phyloP scores from a whole-genome alignment of 495 filamentous ascomycete species.

The Hypoxylon cercidicola region DNA sequence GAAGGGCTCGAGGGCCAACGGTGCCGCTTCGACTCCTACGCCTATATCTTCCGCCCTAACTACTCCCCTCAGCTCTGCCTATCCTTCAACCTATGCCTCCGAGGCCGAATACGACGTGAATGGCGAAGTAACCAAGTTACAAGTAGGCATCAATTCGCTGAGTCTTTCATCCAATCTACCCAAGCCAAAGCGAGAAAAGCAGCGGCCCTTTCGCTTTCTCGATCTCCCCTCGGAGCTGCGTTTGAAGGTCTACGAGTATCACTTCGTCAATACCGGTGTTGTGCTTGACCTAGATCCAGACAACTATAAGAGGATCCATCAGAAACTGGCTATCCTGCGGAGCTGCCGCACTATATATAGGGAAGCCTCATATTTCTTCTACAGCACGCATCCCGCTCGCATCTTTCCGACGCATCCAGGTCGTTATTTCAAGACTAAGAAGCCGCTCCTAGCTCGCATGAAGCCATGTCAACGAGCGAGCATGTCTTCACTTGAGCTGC shows the following conservation, averaged over 20 bases:
- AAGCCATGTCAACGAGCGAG: constrained; percentile 71
- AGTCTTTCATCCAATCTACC: constrained; percentile 31
- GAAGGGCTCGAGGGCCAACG: constrained; percentile 47
- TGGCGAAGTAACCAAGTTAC: constrained; percentile 43
- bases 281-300: constrained; percentile 77
- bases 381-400: constrained; percentile 78
- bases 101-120: constrained; percentile 54
- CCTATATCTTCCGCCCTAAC: constrained; percentile 48
- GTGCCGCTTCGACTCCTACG: constrained; percentile 37
- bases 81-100: constrained; percentile 56
- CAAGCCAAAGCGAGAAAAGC: constrained; percentile 39
- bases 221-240: constrained; percentile 82
- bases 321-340: constrained; percentile 68
- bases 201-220: constrained; percentile 74
- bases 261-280: constrained; percentile 62
- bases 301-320: constrained; percentile 68
- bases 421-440: constrained; percentile 69
- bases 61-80: constrained; percentile 51
- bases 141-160: constrained; percentile 49
- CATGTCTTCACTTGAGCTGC: constrained; percentile 76
- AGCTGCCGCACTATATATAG: constrained; percentile 71
- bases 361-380: constrained; percentile 80
- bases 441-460: constrained; percentile 72
- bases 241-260: constrained; percentile 71
- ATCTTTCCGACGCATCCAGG: constrained; percentile 79